Percentiles rank a stretch among this genome's conserved stretches.
Conservation (phyloP, 2,329 filamentous ascomycete genomes). For the Cladosporium phlei region DNA sequence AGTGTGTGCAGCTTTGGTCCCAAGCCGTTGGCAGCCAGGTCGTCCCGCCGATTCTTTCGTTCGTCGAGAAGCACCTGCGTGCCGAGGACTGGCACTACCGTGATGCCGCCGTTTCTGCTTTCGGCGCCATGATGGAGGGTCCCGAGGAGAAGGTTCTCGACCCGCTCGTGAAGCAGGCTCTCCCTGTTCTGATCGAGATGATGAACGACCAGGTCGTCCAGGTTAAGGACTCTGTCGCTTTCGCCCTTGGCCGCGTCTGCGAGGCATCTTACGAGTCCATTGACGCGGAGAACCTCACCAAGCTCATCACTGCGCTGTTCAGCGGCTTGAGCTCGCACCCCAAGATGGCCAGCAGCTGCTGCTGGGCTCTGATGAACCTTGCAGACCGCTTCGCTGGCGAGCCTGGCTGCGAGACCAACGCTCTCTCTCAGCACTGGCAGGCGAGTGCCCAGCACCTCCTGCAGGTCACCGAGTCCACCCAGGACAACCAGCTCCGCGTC, state of each 20-base stretch:
- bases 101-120: slow-evolving; percentile 93
- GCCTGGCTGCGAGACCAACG: slow-evolving; percentile 70
- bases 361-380: slow-evolving; percentile 98
- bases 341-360: slow-evolving; percentile 97
- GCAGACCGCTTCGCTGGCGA: slow-evolving; percentile 93
- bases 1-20: slow-evolving; percentile 91
- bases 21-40: slow-evolving; percentile 83
- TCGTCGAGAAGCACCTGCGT: slow-evolving; percentile 87
- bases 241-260: slow-evolving; percentile 91
- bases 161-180: slow-evolving; percentile 90
- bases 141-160: slow-evolving; percentile 89
- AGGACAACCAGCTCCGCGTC: slow-evolving; percentile 84
- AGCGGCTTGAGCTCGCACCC: slow-evolving; percentile 81
- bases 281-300: slow-evolving; percentile 79
- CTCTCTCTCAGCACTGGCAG: slow-evolving; percentile 87
- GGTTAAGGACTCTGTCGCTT: slow-evolving; percentile 93
- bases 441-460: slow-evolving; percentile 82
- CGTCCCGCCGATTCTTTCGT: slow-evolving; percentile 78
- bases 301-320: slow-evolving; percentile 84
- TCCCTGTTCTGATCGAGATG: slow-evolving; percentile 89
- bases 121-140: slow-evolving; percentile 98
- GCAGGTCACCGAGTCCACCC: slow-evolving; percentile 78
- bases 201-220: slow-evolving; percentile 82
- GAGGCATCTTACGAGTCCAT: slow-evolving; percentile 90
- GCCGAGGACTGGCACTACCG: slow-evolving; percentile 90